Percentiles rank a stretch among this genome's conserved stretches.
Evolutionary conservation across 768 basidiomycete species (phyloP).

Genomic region (Lactarius sp.): DNA sequence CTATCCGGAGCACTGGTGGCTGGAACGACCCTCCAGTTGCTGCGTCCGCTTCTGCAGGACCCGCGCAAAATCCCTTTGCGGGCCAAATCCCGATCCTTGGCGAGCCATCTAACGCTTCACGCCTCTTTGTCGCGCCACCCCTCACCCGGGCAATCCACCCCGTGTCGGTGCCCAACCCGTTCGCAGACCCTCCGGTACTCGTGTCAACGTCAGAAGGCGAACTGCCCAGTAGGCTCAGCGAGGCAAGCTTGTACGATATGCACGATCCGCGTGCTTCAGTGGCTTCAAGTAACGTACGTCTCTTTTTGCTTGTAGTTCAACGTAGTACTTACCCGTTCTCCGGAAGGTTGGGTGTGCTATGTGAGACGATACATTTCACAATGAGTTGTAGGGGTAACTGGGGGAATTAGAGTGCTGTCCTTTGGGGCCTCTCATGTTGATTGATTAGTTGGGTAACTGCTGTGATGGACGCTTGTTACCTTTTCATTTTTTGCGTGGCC

Average conservation of each 20-base stretch:
- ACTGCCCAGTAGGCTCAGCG: constrained; percentile 4
- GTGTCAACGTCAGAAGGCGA: neutral
- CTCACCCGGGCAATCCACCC: neutral
- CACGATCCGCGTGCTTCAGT: neutral
- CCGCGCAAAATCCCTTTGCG: constrained; percentile 1
- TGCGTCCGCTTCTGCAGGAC: neutral
- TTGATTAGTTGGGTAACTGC: neutral
- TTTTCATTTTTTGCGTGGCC: neutral
- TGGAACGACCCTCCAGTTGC: neutral
- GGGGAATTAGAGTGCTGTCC: neutral
- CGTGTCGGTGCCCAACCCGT: constrained; percentile 2
- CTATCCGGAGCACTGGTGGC: neutral
- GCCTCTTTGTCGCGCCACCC: neutral
- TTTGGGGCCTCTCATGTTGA: neutral
- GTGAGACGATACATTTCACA: constrained; percentile 31
- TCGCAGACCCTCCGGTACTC: constrained; percentile 2
- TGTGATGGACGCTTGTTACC: neutral
- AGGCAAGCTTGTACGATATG: neutral
- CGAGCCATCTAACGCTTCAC: neutral
- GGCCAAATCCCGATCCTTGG: neutral
- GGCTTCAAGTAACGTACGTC: neutral
- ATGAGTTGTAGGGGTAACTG: neutral
- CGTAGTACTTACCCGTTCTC: constrained; percentile 35
- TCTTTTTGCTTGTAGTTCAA: neutral
- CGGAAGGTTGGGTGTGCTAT: constrained; percentile 34